Conservation (phyloP, 805 yeast genomes). For the Nakazawaea ernobii region DNA sequence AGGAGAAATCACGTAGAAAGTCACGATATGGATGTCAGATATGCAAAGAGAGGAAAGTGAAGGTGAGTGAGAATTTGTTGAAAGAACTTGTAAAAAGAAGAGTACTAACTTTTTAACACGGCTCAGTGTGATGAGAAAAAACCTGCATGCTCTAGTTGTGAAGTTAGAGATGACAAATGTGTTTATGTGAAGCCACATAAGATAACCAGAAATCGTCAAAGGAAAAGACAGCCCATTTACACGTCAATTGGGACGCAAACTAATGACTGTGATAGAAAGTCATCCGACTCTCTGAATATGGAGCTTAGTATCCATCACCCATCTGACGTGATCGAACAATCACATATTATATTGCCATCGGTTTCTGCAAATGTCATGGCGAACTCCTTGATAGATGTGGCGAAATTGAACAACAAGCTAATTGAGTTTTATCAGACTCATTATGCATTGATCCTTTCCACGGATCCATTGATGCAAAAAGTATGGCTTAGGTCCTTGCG, state of each 20-base stretch:
- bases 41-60: constrained; percentile 7
- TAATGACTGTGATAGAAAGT: too few species aligned
- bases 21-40: constrained; percentile 2
- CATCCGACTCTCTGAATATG: too few species aligned
- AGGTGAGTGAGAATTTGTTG: background rate
- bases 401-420: constrained; percentile 4
- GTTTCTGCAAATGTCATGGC: too few species aligned
- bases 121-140: constrained; percentile 5
- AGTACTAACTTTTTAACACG: background rate
- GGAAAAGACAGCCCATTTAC: background rate
- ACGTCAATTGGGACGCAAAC: constrained; percentile 1
- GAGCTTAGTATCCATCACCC: too few species aligned
- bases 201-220: background rate
- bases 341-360: too few species aligned
- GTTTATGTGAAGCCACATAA: background rate
- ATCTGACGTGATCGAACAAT: too few species aligned
- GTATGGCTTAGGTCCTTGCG: background rate
- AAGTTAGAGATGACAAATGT: background rate
- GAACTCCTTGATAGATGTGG: background rate
- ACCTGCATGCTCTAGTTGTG: constrained; percentile 1
- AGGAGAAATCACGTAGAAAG: background rate
- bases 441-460: background rate
- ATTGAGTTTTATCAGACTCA: background rate
- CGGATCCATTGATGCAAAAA: background rate
- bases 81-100: background rate